A percentile compares a stretch with the other conserved stretches of the same genome.
Conservation (phyloP, 306 rosid genomes). For the Aeschynomene evenia region DNA sequence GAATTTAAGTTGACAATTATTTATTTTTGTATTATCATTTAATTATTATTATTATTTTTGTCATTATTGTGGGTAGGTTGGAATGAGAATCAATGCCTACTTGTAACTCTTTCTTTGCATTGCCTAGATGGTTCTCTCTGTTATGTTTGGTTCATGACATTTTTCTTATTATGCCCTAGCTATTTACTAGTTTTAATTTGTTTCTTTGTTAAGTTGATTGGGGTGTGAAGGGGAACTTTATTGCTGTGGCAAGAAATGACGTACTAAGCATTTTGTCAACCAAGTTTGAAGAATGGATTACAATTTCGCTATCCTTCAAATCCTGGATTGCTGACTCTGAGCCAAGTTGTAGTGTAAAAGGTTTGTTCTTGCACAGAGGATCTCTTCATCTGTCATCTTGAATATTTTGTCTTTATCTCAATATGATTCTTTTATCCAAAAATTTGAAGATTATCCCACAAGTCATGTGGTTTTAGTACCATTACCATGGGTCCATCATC, state of each 20-base stretch:
- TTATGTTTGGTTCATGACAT: background rate
- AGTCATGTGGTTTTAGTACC: no score
- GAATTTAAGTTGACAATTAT: background rate
- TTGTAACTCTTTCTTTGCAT: slow-evolving; percentile 1
- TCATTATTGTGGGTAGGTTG: slow-evolving; percentile 17
- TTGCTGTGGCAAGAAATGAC: slow-evolving; percentile 72
- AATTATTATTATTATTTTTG: background rate
- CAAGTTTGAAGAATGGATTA: slow-evolving; percentile 57
- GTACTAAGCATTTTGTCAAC: slow-evolving; percentile 64
- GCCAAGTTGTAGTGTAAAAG: slow-evolving; percentile 47
- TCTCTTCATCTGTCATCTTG: no score
- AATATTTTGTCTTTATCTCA: no score
- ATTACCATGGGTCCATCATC: no score
- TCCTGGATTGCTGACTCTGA: slow-evolving; percentile 53
- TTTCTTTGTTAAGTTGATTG: slow-evolving; percentile 65
- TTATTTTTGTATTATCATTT: background rate
- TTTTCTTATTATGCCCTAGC: slow-evolving; percentile 18
- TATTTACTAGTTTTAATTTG: slow-evolving; percentile 15
- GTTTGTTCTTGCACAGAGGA: slow-evolving; percentile 20
- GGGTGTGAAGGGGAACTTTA: slow-evolving; percentile 59
- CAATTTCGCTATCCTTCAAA: slow-evolving; percentile 46
- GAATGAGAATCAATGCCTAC: background rate
- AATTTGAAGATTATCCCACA: no score
- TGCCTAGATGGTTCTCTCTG: slow-evolving; percentile 8
- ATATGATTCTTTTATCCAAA: no score